Conservation (phyloP, 768 basidiomycete species). For the Candolleomyces aberdarensis region DNA sequence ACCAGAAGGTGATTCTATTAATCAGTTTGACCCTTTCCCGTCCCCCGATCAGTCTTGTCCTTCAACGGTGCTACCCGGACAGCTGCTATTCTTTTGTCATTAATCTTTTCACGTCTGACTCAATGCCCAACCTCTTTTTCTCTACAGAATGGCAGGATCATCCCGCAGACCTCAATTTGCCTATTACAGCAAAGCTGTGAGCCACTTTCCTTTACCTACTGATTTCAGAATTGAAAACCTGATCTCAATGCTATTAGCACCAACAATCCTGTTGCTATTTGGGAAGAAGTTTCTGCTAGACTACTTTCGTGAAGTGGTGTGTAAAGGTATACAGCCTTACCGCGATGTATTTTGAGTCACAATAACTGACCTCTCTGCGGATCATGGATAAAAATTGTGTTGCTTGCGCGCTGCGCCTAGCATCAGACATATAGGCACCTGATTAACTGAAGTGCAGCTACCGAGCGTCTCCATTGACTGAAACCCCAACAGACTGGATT, state of each 20-base stretch:
- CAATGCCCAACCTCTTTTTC: not conserved
- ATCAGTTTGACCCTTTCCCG: no score
- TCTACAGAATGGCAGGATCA: constrained; percentile 57
- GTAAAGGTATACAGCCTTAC: not conserved
- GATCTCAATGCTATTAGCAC: constrained; percentile 30
- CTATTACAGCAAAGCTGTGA: constrained; percentile 47
- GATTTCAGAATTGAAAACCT: not conserved
- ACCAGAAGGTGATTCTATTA: constrained; percentile 46
- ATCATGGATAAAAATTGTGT: no score
- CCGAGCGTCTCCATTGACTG: no score
- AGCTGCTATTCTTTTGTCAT: no score
- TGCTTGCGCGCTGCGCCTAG: no score
- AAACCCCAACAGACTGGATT: no score
- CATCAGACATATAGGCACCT: no score
- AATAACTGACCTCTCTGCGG: no score
- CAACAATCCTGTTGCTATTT: constrained; percentile 56
- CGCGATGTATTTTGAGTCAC: not conserved
- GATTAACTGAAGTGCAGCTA: no score
- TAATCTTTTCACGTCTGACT: not conserved
- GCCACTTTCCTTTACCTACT: constrained; percentile 16
- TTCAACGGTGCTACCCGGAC: no score
- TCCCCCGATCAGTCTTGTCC: no score
- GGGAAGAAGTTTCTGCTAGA: constrained; percentile 41
- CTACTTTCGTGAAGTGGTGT: constrained; percentile 11
- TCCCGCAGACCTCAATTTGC: constrained; percentile 51